Evolutionary conservation across 2,329 filamentous ascomycete species (phyloP).

Genomic region (Talaromyces sp.): DNA sequence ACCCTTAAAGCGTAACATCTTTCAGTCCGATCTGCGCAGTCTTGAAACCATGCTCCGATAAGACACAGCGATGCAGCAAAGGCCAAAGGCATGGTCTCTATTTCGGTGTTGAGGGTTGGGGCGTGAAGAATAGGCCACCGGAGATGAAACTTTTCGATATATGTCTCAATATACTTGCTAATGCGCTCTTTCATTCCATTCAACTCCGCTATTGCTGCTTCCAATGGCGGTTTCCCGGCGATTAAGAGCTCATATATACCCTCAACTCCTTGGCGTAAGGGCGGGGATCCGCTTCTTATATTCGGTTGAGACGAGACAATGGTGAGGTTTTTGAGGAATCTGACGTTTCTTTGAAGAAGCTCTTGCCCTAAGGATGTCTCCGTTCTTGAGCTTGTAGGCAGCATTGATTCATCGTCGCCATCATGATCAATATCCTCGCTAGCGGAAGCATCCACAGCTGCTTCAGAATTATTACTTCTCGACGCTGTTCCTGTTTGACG

Average conservation of each 20-base stretch:
- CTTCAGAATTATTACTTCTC: background rate
- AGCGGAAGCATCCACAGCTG: background rate
- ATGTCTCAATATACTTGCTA: slow-evolving; percentile 1
- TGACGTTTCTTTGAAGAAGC: background rate
- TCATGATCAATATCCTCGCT: background rate
- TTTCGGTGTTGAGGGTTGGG: background rate
- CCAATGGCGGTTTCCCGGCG: slow-evolving; percentile 1
- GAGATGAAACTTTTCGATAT: slow-evolving; percentile 4
- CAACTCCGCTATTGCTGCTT: background rate
- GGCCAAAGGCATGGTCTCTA: background rate
- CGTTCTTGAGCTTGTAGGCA: background rate
- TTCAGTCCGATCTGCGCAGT: background rate
- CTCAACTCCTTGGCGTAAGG: background rate
- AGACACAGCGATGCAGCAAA: slow-evolving; percentile 7
- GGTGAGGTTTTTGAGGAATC: slow-evolving; percentile 5
- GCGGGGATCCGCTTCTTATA: background rate
- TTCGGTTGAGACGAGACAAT: background rate
- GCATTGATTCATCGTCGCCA: background rate
- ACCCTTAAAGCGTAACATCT: slow-evolving; percentile 4
- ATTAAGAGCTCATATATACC: slow-evolving; percentile 7
- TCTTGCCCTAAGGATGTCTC: background rate
- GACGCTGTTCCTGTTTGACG: background rate
- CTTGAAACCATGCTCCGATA: slow-evolving; percentile 10
- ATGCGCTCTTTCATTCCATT: background rate
- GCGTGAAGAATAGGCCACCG: slow-evolving; percentile 9